Evolutionary conservation across 192 early-diverging fungal genomes (phyloP).

Genomic region (Obelidium mucronatum): DNA sequence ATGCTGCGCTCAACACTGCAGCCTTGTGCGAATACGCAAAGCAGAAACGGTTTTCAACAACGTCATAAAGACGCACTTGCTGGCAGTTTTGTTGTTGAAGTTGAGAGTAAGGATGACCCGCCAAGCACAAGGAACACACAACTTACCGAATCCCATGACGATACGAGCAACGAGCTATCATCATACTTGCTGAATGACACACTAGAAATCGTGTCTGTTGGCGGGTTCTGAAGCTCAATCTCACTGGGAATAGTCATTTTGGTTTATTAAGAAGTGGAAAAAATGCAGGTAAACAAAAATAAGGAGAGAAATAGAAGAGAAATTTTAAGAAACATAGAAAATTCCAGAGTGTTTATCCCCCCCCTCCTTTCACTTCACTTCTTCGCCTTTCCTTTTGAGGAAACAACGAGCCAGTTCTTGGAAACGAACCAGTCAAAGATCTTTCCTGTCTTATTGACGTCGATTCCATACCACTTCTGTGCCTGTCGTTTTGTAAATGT

Average conservation of each 20-base stretch:
- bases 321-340: neutral
- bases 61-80: constrained; percentile 87
- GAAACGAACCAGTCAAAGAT: constrained; percentile 89
- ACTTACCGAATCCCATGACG: constrained; percentile 91
- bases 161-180: constrained; percentile 72
- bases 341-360: neutral
- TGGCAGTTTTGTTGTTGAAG: constrained; percentile 40
- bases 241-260: neutral
- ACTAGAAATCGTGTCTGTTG: constrained; percentile 83
- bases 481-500: constrained; percentile 91
- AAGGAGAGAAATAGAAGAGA: neutral
- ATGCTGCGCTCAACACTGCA: constrained; percentile 82
- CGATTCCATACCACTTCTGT: constrained; percentile 87
- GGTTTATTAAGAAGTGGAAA: neutral
- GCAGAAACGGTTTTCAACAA: constrained; percentile 61
- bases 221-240: constrained; percentile 77
- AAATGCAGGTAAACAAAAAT: neutral
- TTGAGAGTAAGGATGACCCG: neutral
- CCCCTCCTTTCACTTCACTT: neutral
- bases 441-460: constrained; percentile 87
- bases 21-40: constrained; percentile 69
- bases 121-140: neutral
- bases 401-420: constrained; percentile 78
- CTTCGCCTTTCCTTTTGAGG: constrained; percentile 24
- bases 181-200: constrained; percentile 76